Base-by-base conservation (phyloP, 805 yeast genomes). In the Saturnispora silvae region DNA sequence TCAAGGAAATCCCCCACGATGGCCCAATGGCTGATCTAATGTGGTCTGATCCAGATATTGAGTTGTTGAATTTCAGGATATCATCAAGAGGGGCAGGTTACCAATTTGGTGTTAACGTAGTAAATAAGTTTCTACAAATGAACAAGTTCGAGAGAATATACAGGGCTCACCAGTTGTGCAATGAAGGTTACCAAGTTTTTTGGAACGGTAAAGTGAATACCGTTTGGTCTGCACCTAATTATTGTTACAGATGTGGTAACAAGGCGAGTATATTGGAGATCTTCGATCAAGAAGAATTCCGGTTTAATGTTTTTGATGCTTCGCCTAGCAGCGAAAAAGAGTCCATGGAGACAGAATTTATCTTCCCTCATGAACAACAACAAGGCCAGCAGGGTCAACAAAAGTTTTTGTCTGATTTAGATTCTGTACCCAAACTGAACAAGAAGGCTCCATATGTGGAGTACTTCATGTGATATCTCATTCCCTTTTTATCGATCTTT, bases 1-100 rank as follows among this genome's bases (percentile, higher is more conserved):
- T 86, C 54, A 74, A 78, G 46, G 99, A 92, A 56, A 85, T 94
- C 10, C 99, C 99, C 0, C 98, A 94, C 49, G 98, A 92, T 56
- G 99, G 99, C 0, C 95, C 96, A 13, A 92, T 92, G 96, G 98
- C 98, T 1, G 99, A 92, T 57, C 64, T 92, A 35, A 97, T 92
- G 15, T 92, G 99, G 99, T 79, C 92, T 17, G 99, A 92, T 53
- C 99, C 99, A 0, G 97, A 94, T 57, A 81, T 82, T 23, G 83
- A 81, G 39, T 65, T 65, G 39, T 49, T 63, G 48, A 95, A 86
- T 51, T 92, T 92, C 57, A 79, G 87, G 46, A 70, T 92, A 16
- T 77, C 87, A 22, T 95, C 98, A 1, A 61, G 99, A 50, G 99
- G 99, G 28, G 99, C 99, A 1, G 99, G 99, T 4, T 92, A 89